phyloP scores from a whole-genome alignment of 495 filamentous ascomycete genomes.

The Copromyces sp. region DNA sequence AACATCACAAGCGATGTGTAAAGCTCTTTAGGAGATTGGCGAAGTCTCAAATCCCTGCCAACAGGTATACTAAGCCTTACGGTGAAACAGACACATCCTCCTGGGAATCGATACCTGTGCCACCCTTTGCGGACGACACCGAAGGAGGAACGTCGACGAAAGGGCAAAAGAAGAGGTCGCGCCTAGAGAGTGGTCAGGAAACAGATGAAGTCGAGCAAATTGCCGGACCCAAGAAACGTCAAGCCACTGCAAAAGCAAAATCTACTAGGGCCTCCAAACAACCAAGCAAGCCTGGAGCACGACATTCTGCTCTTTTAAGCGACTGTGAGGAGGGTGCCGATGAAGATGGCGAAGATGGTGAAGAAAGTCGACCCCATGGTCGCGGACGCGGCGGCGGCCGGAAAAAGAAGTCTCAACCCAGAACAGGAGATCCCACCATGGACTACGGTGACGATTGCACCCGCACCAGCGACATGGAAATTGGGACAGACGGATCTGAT shows the following conservation, averaged over 20 bases:
- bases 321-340: constrained; percentile 4
- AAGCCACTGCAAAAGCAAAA: constrained; percentile 8
- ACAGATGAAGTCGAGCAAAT: constrained; percentile 13
- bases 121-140: constrained; percentile 24
- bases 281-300: neutral
- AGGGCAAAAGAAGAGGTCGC: neutral
- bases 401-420: constrained; percentile 8
- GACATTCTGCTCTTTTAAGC: neutral
- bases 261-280: neutral
- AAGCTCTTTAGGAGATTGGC: constrained; percentile 30
- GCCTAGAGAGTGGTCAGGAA: neutral
- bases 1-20: constrained; percentile 36
- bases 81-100: constrained; percentile 18
- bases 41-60: constrained; percentile 17
- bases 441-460: constrained; percentile 40
- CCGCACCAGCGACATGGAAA: constrained; percentile 36
- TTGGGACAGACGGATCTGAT: constrained; percentile 33
- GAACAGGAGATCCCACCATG: constrained; percentile 26
- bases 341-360: constrained; percentile 7
- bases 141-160: neutral
- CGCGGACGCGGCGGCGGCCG: constrained; percentile 1
- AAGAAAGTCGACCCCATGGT: constrained; percentile 1
- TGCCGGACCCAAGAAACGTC: constrained; percentile 11
- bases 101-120: constrained; percentile 21
- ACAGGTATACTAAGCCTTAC: constrained; percentile 16